phyloP scores from a whole-genome alignment of 495 filamentous ascomycete genomes.

The Haplographium delicatum region DNA sequence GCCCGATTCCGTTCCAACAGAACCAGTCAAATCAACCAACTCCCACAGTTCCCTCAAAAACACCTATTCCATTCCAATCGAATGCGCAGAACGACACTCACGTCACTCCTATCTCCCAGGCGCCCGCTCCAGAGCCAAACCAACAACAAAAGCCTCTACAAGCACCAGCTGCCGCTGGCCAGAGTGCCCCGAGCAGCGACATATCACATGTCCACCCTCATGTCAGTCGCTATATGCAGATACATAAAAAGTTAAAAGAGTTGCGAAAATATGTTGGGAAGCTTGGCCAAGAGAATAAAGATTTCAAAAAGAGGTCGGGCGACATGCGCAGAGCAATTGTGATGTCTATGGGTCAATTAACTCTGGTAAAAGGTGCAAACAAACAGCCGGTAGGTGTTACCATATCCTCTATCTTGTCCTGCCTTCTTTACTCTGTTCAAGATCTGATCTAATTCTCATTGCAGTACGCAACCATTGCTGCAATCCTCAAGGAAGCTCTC shows the following conservation, averaged over 20 bases:
- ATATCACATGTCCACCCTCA: constrained; percentile 2
- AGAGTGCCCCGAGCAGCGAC: no score
- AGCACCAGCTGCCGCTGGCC: not conserved
- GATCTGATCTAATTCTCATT: not conserved
- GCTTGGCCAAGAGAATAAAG: constrained; percentile 41
- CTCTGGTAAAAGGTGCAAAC: constrained; percentile 56
- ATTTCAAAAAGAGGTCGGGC: constrained; percentile 61
- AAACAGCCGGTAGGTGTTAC: constrained; percentile 43
- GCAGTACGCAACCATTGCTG: no score
- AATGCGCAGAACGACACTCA: no score
- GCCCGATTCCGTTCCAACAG: no score
- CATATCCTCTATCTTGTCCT: not conserved
- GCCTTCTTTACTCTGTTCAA: not conserved
- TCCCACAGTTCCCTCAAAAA: no score
- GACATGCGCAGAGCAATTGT: constrained; percentile 69
- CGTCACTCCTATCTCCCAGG: no score
- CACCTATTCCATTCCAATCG: no score
- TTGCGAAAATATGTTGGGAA: constrained; percentile 54
- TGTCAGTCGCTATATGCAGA: constrained; percentile 45
- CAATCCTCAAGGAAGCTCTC: no score
- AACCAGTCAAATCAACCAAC: no score
- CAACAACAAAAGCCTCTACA: not conserved
- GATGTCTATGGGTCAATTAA: constrained; percentile 70
- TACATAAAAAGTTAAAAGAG: constrained; percentile 70
- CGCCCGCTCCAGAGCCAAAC: not conserved